phyloP scores from a whole-genome alignment of 2,329 filamentous ascomycete genomes.

The Cordyceps fumosorosea region DNA sequence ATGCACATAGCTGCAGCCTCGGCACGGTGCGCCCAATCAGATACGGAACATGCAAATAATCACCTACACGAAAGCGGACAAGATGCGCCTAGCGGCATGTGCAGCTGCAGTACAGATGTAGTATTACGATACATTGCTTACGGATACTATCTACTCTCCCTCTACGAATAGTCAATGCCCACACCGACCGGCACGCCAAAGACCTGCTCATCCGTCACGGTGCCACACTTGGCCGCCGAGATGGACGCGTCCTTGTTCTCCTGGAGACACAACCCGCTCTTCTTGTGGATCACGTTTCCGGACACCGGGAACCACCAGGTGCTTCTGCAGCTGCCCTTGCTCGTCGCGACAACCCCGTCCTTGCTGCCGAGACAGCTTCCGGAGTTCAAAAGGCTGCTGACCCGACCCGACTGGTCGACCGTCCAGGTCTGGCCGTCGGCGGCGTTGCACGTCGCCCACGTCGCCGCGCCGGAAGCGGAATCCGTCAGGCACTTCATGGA shows the following conservation, averaged over 20 bases:
- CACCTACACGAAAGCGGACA: too few species aligned
- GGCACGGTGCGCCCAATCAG: too few species aligned
- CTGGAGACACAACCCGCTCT: constrained; percentile 29
- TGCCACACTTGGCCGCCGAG: constrained; percentile 24
- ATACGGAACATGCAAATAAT: too few species aligned
- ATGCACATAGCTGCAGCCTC: too few species aligned
- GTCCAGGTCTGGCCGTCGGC: constrained; percentile 36
- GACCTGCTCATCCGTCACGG: constrained; percentile 34
- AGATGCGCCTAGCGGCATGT: too few species aligned
- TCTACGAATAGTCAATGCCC: constrained; percentile 3
- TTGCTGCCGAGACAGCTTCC: constrained; percentile 22
- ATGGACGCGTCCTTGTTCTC: constrained; percentile 23
- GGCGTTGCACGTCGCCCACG: constrained; percentile 29
- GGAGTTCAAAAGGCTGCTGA: constrained; percentile 29
- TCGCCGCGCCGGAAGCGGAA: constrained; percentile 16
- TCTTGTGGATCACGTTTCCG: constrained; percentile 33
- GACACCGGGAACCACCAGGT: constrained; percentile 35
- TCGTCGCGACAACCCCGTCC: constrained; percentile 10
- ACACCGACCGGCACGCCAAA: constrained; percentile 36
- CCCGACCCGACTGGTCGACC: constrained; percentile 22
- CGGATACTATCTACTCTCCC: background rate
- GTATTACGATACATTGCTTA: background rate
- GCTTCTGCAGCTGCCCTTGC: background rate
- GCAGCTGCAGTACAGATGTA: too few species aligned
- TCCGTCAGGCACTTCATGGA: constrained; percentile 31